phyloP scores from a whole-genome alignment of 257 asterid genomes.

The Capsicum pubescens region DNA sequence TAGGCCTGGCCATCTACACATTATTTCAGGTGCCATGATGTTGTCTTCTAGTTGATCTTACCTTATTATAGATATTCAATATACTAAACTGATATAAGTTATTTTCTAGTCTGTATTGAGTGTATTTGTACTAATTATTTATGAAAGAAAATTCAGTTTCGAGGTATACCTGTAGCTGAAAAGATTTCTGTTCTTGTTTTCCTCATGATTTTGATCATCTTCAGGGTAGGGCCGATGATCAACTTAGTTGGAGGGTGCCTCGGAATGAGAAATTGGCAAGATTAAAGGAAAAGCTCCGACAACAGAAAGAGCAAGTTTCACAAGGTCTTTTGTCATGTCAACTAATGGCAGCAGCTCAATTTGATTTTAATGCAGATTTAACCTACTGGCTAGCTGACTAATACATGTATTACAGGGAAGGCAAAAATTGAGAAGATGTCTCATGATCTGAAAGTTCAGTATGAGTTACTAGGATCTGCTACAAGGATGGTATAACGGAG shows the following conservation, averaged over 20 bases:
- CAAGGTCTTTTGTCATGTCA: conserved; percentile 60
- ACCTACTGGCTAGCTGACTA: conserved; percentile 33
- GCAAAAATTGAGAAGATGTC: conserved; percentile 72
- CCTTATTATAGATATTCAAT: background rate
- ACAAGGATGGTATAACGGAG: conserved; percentile 56
- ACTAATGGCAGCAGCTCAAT: background rate
- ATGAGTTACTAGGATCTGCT: conserved; percentile 76
- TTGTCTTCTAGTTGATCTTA: conserved; percentile 6
- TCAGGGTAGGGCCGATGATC: conserved; percentile 98
- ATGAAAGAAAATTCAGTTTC: background rate
- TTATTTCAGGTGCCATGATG: background rate
- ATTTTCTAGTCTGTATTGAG: background rate
- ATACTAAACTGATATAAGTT: background rate
- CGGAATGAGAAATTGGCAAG: conserved; percentile 78
- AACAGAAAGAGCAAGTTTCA: conserved; percentile 63
- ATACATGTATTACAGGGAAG: conserved; percentile 62
- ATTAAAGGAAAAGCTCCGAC: conserved; percentile 77
- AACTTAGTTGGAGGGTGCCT: conserved; percentile 81
- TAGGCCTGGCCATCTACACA: background rate
- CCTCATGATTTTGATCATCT: conserved; percentile 7
- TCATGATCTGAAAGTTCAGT: conserved; percentile 67
- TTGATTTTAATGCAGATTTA: conserved; percentile 27
- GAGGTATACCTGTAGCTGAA: conserved; percentile 11
- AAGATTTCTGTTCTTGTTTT: background rate
- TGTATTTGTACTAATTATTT: background rate